These are phyloP conservation scores for Huiozyma sinensis DNA, from an alignment of 805 yeast species.

Conservation along the genomic window DNA sequence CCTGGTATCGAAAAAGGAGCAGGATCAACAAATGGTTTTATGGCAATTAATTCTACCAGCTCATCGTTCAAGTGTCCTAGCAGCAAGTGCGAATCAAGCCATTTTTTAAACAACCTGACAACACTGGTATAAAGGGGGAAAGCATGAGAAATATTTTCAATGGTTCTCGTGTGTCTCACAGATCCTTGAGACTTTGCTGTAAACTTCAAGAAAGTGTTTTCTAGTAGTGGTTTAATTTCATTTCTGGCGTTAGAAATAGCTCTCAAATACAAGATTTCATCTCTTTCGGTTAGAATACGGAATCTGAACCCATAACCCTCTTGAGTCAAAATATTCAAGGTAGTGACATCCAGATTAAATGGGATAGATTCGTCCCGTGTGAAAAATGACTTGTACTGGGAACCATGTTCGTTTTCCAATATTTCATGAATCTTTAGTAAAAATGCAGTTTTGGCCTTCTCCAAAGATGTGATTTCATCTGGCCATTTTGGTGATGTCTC, in stretches of 20 bases:
- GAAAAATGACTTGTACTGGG: conserved; percentile 47
- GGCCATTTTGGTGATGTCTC: conserved; percentile 95
- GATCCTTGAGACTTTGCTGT: conserved; percentile 53
- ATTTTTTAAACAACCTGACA: conserved; percentile 73
- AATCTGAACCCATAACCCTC: conserved; percentile 83
- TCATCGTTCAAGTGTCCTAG: conserved; percentile 67
- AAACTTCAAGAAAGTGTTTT: conserved; percentile 53
- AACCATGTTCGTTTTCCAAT: conserved; percentile 35
- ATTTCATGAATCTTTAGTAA: conserved; percentile 54
- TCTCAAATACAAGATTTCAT: conserved; percentile 60
- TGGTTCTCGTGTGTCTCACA: conserved; percentile 71
- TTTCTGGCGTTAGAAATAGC: conserved; percentile 58
- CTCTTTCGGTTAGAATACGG: conserved; percentile 73
- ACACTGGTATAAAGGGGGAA: conserved; percentile 69
- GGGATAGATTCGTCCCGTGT: conserved; percentile 62
- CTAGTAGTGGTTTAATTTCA: conserved; percentile 47
- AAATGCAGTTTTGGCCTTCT: conserved; percentile 85
- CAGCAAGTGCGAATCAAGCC: conserved; percentile 80
- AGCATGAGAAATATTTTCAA: conserved; percentile 58
- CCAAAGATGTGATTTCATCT: conserved; percentile 73
- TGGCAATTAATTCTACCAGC: conserved; percentile 68
- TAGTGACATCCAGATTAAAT: conserved; percentile 45
- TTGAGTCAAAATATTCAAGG: conserved; percentile 63
- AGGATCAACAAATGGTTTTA: conserved; percentile 77
- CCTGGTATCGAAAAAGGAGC: conserved; percentile 78